These are phyloP conservation scores for Aureococcus anophagefferens DNA, from an alignment of 108 stramenopile species.

Conservation along the genomic window DNA sequence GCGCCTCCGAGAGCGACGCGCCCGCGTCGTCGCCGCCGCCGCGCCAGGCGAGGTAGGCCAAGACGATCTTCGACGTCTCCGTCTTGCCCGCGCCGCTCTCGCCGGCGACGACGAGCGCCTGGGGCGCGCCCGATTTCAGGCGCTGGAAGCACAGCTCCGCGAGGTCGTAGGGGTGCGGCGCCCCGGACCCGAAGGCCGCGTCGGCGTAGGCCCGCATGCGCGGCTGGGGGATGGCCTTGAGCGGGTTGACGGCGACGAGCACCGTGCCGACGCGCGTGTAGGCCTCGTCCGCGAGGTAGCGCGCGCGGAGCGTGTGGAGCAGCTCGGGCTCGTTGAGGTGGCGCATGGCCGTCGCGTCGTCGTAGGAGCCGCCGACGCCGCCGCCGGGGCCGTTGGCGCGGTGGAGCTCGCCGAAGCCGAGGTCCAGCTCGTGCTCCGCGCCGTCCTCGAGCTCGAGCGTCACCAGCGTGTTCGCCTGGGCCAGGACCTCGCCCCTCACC, in stretches of 20 bases:
- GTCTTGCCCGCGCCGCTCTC: constrained; percentile 74
- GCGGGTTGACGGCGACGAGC: constrained; percentile 2
- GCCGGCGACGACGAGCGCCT: constrained; percentile 62
- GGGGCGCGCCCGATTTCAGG: constrained; percentile 10
- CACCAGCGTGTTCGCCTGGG: neutral
- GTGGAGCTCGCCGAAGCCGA: neutral
- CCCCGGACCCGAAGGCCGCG: neutral
- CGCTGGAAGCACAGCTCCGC: neutral
- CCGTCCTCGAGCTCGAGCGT: constrained; percentile 3
- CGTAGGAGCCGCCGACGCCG: no score
- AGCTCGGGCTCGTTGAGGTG: constrained; percentile 28
- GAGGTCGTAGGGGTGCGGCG: neutral
- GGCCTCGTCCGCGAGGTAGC: constrained; percentile 8
- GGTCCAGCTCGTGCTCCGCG: neutral
- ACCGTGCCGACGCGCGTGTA: neutral
- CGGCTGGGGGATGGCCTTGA: neutral
- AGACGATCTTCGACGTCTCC: constrained; percentile 89
- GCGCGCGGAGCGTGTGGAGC: constrained; percentile 12
- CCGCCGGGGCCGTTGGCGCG: no score
- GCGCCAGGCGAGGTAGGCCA: constrained; percentile 67
- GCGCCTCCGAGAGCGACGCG: neutral
- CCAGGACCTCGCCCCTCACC: no score
- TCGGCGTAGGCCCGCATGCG: neutral
- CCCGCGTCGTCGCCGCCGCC: neutral
- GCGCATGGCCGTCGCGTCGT: constrained; percentile 17